Evolutionary conservation across 805 yeast species (phyloP), one percentile per base, ranked within the genome.

Genomic region (Kuraishia borneana): DNA sequence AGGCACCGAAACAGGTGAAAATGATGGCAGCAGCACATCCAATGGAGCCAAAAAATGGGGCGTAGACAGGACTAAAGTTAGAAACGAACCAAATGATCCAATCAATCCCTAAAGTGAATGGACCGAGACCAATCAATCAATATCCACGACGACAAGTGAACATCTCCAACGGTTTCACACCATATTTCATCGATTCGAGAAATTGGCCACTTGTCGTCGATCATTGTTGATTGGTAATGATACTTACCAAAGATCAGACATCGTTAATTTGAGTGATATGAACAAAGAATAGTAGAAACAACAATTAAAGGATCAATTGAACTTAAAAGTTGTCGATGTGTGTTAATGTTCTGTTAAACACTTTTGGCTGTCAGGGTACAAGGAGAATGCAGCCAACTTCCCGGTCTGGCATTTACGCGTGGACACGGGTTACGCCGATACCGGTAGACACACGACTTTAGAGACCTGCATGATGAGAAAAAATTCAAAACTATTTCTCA

Each of bases 21-120:
- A 94, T 85, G 57, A 92, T 92, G 61, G 99, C 96, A 36, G 97
- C 85, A 39, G 98, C 95, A 73, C 98, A 94, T 59, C 99, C 99
- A 56, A 92, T 84, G 48, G 96, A 89, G 54, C 99, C 99, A 63
- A 92, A 92, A 73, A 92, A 92, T 60, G 99, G 98, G 53, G 83
- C 83, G 54, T 77, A 77, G 56, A 77, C 84, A 51, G 84, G 84
- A 61, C 83, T 73, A 50, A 6, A 41, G 41, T 51, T 47, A 39
- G 25, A 1, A 25, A 30, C 14, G 25, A 20, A 20, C 31, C 31
- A 30, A 37, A 34, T 31, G 31, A 21, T 12, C 29, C 10, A n/a
- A 26, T 22, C 22, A 26, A 20, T 28, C 17, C 17, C 17, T n/a
- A 9, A 21, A 6, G n/a, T 6, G 9, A 32, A 32, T 13, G 31